A percentile compares a stretch with the other conserved stretches of the same genome.
These are phyloP conservation scores for Colletotrichum orchidophilum DNA, from an alignment of 2,329 filamentous ascomycete species.

Conservation along the genomic window DNA sequence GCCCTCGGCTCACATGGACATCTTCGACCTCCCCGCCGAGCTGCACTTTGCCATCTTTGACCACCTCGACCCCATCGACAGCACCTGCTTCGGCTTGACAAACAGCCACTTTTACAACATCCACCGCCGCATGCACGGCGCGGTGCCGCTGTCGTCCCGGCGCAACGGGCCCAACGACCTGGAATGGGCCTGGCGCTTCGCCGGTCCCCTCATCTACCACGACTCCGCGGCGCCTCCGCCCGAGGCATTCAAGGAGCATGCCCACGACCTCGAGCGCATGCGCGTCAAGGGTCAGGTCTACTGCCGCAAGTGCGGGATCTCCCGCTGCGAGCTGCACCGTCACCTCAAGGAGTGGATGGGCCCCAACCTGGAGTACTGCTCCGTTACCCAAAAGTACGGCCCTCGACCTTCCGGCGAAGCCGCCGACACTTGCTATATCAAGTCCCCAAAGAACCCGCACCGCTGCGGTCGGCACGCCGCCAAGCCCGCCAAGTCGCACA, in stretches of 20 bases:
- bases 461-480: constrained; percentile 66
- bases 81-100: constrained; percentile 68
- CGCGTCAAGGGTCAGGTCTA: constrained; percentile 67
- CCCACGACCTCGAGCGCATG: constrained; percentile 52
- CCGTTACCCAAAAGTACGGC: constrained; percentile 66
- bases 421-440: constrained; percentile 65
- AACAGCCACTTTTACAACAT: constrained; percentile 67
- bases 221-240: constrained; percentile 13
- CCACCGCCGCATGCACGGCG: constrained; percentile 64
- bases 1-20: constrained; percentile 54
- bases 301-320: constrained; percentile 70
- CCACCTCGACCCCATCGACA: constrained; percentile 71
- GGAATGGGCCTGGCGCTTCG: constrained; percentile 71
- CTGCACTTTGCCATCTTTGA: constrained; percentile 70
- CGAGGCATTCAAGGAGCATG: constrained; percentile 20
- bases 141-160: constrained; percentile 64
- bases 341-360: constrained; percentile 71
- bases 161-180: constrained; percentile 70
- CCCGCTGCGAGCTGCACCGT: constrained; percentile 70
- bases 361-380: constrained; percentile 66
- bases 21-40: constrained; percentile 66
- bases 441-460: constrained; percentile 66
- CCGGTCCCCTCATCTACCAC: constrained; percentile 52
- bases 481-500: constrained; percentile 31
- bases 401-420: constrained; percentile 55